Evolutionary conservation across 495 filamentous ascomycete species (phyloP), one percentile per base, ranked within the genome.

Genomic region (Penicillium simplicissimum): DNA sequence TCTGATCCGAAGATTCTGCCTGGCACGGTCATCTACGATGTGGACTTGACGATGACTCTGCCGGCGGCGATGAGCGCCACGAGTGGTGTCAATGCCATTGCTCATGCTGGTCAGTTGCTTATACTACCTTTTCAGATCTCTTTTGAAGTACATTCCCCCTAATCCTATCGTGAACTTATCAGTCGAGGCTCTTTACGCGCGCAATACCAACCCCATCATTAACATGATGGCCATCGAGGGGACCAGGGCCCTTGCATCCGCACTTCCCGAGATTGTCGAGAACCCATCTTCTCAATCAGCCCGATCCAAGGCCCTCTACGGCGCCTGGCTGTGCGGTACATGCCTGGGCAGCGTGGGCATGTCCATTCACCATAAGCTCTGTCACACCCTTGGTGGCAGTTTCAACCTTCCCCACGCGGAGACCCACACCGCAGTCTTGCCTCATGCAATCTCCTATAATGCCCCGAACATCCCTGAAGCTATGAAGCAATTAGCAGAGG

Each of bases 321-420:
- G 86, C 36, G 87, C 87, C 23, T 89, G 85, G 85, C 83, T 88
- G 4, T 89, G 87, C 64, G 84, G 84, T 23, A 79, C 76, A 19
- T 88, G 86, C 60, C 76, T 88, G 0, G 86, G 87, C 17, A 82
- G 79, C 65, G 86, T 89, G 9, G 86, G 85, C 36, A 89, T 90
- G 87, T 81, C 85, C 15, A 80, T 90, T 17, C 87, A 90, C 67
- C 87, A 89, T 69, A 90, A 90, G 67, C 81, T 90, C 13, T 89
- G 85, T 74, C 87, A 90, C 69, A 85, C 84, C 0, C 77, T 89
- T 13, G 87, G 87, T 15, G 87, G 87, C 2, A 84, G 81, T 66
- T 89, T 90, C 74, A 86, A 85, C 58, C 81, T 90, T 8, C 87
- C 88, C 1, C 88, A 90, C 56, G 84, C 88, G 4, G 86, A 90